These are phyloP conservation scores for Talaromyces amestolkiae DNA, from an alignment of 2,329 filamentous ascomycete species.

Conservation along the genomic window DNA sequence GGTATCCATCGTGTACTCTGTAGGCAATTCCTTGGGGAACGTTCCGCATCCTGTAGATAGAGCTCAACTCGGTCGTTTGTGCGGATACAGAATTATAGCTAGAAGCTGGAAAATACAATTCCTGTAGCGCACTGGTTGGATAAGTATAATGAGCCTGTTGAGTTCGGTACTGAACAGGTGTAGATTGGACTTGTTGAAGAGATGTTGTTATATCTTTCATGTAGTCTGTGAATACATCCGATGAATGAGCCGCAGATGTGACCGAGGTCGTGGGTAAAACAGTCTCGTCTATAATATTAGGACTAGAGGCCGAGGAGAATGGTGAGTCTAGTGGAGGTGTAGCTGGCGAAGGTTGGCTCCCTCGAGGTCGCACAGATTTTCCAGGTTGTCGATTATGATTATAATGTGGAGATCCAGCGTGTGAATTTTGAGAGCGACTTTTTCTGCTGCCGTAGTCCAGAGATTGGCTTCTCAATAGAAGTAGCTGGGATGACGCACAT, in stretches of 20 bases:
- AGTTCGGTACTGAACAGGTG: neutral
- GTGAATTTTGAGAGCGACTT: neutral
- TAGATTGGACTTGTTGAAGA: neutral
- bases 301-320: neutral
- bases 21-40: neutral
- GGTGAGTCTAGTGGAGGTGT: neutral
- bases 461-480: neutral
- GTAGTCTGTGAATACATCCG: neutral
- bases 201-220: neutral
- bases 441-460: neutral
- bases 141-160: neutral
- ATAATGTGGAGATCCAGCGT: neutral
- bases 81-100: neutral
- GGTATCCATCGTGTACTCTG: neutral
- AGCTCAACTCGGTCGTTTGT: neutral
- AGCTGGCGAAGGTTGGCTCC: neutral
- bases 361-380: neutral
- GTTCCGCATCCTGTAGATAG: neutral
- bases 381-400: neutral
- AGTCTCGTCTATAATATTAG: neutral
- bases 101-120: neutral
- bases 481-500: neutral
- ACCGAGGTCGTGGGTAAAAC: neutral
- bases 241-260: neutral
- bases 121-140: neutral